Percentiles rank a stretch among this genome's conserved stretches.
phyloP scores from a whole-genome alignment of 371 early-diverging fungal species.

The Funneliformis caledonium region DNA sequence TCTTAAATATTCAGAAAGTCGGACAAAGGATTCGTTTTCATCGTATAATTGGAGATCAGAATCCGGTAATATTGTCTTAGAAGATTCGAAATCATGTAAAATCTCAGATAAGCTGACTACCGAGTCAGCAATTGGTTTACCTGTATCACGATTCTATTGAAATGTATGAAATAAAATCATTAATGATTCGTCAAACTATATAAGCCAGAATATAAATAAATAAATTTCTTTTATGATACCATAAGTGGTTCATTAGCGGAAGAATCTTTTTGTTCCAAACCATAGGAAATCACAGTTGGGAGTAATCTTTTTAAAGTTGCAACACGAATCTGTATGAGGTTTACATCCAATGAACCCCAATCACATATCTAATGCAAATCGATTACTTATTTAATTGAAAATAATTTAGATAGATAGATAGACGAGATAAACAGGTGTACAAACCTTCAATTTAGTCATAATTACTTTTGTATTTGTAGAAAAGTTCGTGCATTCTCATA shows the following conservation, averaged over 20 bases:
- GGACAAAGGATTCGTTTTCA: background rate
- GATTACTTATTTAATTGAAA: background rate
- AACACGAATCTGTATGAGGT: slow-evolving; percentile 10
- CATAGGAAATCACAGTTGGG: slow-evolving; percentile 15
- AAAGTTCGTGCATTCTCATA: slow-evolving; percentile 27
- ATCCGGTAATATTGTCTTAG: slow-evolving; percentile 5
- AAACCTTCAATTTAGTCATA: background rate
- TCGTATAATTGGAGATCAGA: background rate
- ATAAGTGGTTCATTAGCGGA: background rate
- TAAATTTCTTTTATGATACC: background rate
- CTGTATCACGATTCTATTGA: slow-evolving; percentile 21
- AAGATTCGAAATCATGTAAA: background rate
- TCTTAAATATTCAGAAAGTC: slow-evolving; percentile 11
- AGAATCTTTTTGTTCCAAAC: slow-evolving; percentile 21
- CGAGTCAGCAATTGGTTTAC: background rate
- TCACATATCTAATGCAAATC: slow-evolving; percentile 29
- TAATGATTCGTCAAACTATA: background rate
- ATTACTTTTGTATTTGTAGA: slow-evolving; percentile 21
- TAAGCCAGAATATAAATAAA: background rate
- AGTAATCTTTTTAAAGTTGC: slow-evolving; percentile 7
- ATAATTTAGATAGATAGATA: background rate
- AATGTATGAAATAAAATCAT: background rate
- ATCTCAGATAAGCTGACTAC: background rate
- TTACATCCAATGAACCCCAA: slow-evolving; percentile 26
- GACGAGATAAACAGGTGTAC: background rate